These are phyloP conservation scores for Ananas comosus DNA, from an alignment of 176 grass and related monocot genomes.

Conservation along the genomic window DNA sequence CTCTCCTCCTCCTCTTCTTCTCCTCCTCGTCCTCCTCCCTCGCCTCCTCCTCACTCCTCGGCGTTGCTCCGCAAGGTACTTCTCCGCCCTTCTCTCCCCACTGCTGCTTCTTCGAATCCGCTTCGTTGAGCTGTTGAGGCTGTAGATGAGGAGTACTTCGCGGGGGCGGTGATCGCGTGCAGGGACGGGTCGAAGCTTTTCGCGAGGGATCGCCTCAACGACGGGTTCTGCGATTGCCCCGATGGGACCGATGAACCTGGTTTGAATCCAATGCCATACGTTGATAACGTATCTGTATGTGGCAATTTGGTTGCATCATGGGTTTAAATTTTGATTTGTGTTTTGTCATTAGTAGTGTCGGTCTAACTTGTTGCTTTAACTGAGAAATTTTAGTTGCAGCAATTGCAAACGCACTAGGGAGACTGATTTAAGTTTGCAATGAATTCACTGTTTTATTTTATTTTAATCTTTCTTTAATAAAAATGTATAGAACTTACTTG, in stretches of 20 bases:
- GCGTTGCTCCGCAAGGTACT: constrained; percentile 44
- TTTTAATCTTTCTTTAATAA: too few relatives aligned
- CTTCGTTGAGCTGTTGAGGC: constrained; percentile 2
- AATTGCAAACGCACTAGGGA: too few relatives aligned
- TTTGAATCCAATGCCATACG: neutral
- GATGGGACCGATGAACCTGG: constrained; percentile 91
- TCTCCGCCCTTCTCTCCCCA: neutral
- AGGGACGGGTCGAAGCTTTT: constrained; percentile 72
- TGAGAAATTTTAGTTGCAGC: too few relatives aligned
- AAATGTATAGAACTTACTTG: too few relatives aligned
- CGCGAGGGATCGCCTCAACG: constrained; percentile 57
- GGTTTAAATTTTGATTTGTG: neutral
- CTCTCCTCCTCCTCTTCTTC: constrained; percentile 36
- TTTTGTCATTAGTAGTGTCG: too few relatives aligned
- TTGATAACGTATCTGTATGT: neutral
- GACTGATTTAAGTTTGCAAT: too few relatives aligned
- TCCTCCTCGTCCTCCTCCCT: constrained; percentile 19
- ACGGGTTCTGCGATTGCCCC: constrained; percentile 73
- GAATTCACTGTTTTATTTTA: too few relatives aligned
- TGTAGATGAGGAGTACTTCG: constrained; percentile 69
- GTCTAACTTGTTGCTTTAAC: too few relatives aligned
- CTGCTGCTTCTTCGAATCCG: constrained; percentile 1
- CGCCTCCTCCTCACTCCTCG: constrained; percentile 33
- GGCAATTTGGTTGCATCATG: neutral
- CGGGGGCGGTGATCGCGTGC: constrained; percentile 58